Conservation (phyloP, 495 filamentous ascomycete genomes). For the Parathielavia appendiculata region DNA sequence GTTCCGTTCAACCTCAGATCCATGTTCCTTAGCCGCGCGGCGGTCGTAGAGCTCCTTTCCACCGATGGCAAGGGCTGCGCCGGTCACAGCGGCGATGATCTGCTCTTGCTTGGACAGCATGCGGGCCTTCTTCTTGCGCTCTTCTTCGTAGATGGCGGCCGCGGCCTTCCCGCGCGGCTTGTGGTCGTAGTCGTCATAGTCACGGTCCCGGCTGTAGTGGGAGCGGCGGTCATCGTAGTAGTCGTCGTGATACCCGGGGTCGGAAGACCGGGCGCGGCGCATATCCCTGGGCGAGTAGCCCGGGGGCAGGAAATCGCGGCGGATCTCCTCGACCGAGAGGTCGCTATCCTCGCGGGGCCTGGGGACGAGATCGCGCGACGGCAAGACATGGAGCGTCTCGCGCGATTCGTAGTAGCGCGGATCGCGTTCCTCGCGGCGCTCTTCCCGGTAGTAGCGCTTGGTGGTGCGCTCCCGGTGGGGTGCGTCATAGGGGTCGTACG, state of each 20-base stretch:
- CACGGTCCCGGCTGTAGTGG: constrained; percentile 38
- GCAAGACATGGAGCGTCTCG: constrained; percentile 41
- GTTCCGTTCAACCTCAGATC: constrained; percentile 45
- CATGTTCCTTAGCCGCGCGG: constrained; percentile 45
- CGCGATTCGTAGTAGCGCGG: constrained; percentile 47
- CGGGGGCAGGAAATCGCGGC: constrained; percentile 62
- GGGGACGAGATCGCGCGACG: constrained; percentile 49
- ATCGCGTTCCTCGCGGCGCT: constrained; percentile 41
- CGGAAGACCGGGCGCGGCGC: constrained; percentile 49
- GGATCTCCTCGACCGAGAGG: constrained; percentile 61
- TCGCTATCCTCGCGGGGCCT: constrained; percentile 54
- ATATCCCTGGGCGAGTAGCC: constrained; percentile 47
- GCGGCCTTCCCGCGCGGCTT: constrained; percentile 30
- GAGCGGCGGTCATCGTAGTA: constrained; percentile 41
- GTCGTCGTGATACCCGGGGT: constrained; percentile 40
- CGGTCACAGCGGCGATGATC: constrained; percentile 52
- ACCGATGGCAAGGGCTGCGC: constrained; percentile 48
- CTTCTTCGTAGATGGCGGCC: constrained; percentile 39
- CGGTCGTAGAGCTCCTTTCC: constrained; percentile 55
- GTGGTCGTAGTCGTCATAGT: constrained; percentile 47
- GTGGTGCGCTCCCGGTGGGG: constrained; percentile 39
- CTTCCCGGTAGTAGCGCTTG: constrained; percentile 44
- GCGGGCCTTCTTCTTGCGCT: constrained; percentile 43
- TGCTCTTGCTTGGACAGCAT: constrained; percentile 52
- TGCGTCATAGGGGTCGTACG: constrained; percentile 45